Percentiles rank a stretch among this genome's conserved stretches.
Conservation (phyloP, 1,284 basidiomycete species). For the Ustilago crameri region DNA sequence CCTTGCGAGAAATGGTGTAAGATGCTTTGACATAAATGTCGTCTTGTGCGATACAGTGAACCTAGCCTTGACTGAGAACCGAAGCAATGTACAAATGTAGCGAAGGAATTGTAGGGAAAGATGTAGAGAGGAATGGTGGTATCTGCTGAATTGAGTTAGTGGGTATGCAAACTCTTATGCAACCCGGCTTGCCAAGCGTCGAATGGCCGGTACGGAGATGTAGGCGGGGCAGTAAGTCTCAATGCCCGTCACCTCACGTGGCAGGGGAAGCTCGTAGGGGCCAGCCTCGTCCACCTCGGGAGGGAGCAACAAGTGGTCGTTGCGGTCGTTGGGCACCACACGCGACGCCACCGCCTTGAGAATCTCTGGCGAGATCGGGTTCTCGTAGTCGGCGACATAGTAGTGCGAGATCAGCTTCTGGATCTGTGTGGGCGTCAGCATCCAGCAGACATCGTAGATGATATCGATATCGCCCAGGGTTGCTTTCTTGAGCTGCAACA, state of each 20-base stretch:
- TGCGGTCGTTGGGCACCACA: constrained; percentile 67
- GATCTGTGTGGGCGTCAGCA: constrained; percentile 98
- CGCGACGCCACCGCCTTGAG: constrained; percentile 67
- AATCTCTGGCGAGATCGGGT: constrained; percentile 68
- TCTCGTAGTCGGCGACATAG: constrained; percentile 96
- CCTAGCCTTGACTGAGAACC: too few species aligned
- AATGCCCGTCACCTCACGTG: constrained; percentile 67
- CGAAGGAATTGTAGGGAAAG: not conserved
- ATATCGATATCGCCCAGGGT: constrained; percentile 82
- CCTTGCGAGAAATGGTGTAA: too few species aligned
- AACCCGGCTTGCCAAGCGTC: constrained; percentile 62
- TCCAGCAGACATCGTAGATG: constrained; percentile 99
- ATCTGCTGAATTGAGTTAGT: not conserved
- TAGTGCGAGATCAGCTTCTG: constrained; percentile 99
- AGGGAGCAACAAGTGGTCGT: constrained; percentile 66
- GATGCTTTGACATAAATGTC: not conserved
- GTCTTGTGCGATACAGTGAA: not conserved
- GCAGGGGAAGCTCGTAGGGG: constrained; percentile 66
- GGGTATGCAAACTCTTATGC: constrained; percentile 41
- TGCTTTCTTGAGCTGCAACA: constrained; percentile 97
- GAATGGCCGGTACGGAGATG: constrained; percentile 64
- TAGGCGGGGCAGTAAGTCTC: constrained; percentile 68
- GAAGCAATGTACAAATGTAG: not conserved
- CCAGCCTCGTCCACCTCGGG: constrained; percentile 68
- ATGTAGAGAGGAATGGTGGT: not conserved